Evolutionary conservation across 768 basidiomycete genomes (phyloP).

Genomic region (Mycena kentingensis): DNA sequence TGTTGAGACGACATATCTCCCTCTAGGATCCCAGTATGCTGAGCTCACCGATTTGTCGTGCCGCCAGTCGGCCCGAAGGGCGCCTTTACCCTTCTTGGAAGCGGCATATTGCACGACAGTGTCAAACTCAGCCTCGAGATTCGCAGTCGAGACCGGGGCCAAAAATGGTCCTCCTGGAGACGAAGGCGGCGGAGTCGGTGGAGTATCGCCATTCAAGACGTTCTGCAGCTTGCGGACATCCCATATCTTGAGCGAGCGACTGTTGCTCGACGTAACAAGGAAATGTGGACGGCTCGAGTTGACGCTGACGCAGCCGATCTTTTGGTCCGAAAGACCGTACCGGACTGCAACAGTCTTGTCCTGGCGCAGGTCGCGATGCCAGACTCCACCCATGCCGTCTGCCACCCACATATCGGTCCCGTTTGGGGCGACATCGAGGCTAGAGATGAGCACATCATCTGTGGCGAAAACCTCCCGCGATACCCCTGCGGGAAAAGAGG

Average conservation of each 20-base stretch:
- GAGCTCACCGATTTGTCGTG: conserved; percentile 81
- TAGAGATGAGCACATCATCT: conserved; percentile 64
- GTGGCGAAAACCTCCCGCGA: conserved; percentile 70
- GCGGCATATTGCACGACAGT: conserved; percentile 50
- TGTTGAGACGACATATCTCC: conserved; percentile 78
- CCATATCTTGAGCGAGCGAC: conserved; percentile 73
- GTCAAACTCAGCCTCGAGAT: conserved; percentile 42
- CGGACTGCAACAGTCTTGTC: conserved; percentile 54
- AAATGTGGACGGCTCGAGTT: conserved; percentile 71
- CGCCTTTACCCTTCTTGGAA: conserved; percentile 54
- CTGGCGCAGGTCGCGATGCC: conserved; percentile 76
- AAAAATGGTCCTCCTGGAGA: conserved; percentile 26
- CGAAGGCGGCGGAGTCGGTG: conserved; percentile 31
- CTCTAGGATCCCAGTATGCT: conserved; percentile 85
- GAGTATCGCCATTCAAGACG: conserved; percentile 38
- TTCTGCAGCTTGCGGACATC: conserved; percentile 66
- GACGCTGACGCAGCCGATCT: conserved; percentile 79
- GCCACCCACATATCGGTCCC: conserved; percentile 88
- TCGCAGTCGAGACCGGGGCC: conserved; percentile 9
- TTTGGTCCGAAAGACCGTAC: conserved; percentile 68
- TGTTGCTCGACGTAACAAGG: conserved; percentile 77
- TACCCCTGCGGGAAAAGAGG: conserved; percentile 72
- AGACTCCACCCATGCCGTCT: conserved; percentile 68
- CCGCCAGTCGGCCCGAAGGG: conserved; percentile 62
- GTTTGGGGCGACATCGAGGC: conserved; percentile 64